Base-by-base conservation (phyloP, 2,329 filamentous ascomycete genomes). In the Botrytis pseudocinerea region DNA sequence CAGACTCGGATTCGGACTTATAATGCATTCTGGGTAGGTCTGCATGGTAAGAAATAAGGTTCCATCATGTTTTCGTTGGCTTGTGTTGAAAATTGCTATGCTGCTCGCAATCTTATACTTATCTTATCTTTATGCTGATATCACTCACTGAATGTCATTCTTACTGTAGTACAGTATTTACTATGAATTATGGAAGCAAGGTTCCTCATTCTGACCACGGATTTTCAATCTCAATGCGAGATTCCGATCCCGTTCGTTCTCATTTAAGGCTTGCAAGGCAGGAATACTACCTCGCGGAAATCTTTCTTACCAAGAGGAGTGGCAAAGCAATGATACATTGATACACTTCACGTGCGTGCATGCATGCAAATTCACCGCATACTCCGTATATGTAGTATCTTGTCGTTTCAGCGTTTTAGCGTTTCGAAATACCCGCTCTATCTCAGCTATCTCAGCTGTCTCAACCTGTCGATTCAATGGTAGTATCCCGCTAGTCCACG, bases 31-130 rank as follows among this genome's bases (percentile, higher is more conserved):
- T n/a, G 22, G 35, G 28, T 22, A 28, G 44, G 40, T 64, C 16
- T 25, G 40, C 28, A 28, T 28, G 7, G 61, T 46, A 22, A 46
- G 61, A 44, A 44, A 40, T 63, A 63, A 44, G 40, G 61, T 64
- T 22, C n/a, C 40, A 48, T 65, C 42, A 65, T 65, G 44, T 65
- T 35, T 65, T 65, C 62, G 42, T 65, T 65, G 62, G 62, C 42
- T 48, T 48, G 25, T 22, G 35, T 65, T 22, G 42, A 65, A 65
- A 48, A 65, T 48, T 65, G 32, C 62, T 32, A 48, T 25, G 62
- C 28, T 48, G 42, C 16, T 65, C 62, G 20, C 42, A 65, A 65
- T 65, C 42, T 48, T 35, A 48, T 48, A 22, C 42, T 48, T 35
- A 65, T 65, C 62, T 48, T 35, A 48, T 48, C 42, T 65, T 46